Conservation (phyloP, 352 stramenopile genomes). For the Phytophthora fragariae region DNA sequence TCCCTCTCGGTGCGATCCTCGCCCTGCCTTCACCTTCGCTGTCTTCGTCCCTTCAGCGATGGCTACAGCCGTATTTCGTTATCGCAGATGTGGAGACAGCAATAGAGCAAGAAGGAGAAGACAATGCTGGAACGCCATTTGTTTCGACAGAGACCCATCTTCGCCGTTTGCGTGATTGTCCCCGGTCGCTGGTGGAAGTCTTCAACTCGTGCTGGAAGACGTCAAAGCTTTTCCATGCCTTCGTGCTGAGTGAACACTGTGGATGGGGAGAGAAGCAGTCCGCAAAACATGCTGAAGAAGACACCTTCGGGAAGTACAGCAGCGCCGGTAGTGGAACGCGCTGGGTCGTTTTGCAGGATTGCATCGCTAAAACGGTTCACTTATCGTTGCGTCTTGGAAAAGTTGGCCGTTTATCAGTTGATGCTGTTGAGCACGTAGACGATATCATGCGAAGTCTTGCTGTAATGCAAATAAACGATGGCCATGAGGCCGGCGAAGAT, state of each 20-base stretch:
- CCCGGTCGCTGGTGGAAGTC: slow-evolving; percentile 47
- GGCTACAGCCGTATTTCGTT: slow-evolving; percentile 69
- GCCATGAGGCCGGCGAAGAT: slow-evolving; percentile 56
- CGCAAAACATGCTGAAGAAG: slow-evolving; percentile 76
- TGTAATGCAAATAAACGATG: slow-evolving; percentile 84
- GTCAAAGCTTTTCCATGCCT: slow-evolving; percentile 72
- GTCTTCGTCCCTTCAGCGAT: slow-evolving; percentile 83
- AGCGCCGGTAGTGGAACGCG: slow-evolving; percentile 64
- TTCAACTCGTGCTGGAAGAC: slow-evolving; percentile 75
- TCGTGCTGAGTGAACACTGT: slow-evolving; percentile 74
- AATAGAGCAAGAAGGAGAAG: slow-evolving; percentile 40
- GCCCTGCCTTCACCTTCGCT: slow-evolving; percentile 64
- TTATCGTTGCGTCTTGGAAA: slow-evolving; percentile 76
- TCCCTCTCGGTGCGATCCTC: slow-evolving; percentile 67
- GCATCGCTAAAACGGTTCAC: slow-evolving; percentile 75
- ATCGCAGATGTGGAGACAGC: slow-evolving; percentile 44
- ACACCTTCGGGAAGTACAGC: slow-evolving; percentile 73
- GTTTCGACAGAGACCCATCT: slow-evolving; percentile 38
- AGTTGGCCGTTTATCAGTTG: slow-evolving; percentile 66
- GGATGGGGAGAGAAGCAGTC: slow-evolving; percentile 68
- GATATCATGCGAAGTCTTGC: slow-evolving; percentile 77
- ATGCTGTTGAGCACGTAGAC: slow-evolving; percentile 80
- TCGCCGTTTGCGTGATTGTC: slow-evolving; percentile 50
- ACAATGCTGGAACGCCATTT: slow-evolving; percentile 37
- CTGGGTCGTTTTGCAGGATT: slow-evolving; percentile 79